Percentiles rank a stretch among this genome's conserved stretches.
These are phyloP conservation scores for Dictyostelium firmibasis DNA, from an alignment of 78 protist species.

Conservation along the genomic window DNA sequence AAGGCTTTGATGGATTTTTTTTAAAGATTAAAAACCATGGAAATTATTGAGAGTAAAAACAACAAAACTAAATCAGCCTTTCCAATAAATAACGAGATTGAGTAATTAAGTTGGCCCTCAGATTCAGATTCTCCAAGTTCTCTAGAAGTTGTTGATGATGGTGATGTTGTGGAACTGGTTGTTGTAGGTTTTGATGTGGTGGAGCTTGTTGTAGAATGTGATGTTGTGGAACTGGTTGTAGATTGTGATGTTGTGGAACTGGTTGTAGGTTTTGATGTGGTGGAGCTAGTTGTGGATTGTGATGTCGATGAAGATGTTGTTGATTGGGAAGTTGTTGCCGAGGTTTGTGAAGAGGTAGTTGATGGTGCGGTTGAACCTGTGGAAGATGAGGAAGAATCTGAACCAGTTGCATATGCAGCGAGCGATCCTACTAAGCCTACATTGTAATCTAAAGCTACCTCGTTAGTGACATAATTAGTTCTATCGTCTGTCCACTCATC, in stretches of 20 bases:
- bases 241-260: neutral
- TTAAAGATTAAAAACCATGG: no score
- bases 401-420: neutral
- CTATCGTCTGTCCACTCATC: neutral
- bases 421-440: conserved; percentile 22
- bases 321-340: neutral
- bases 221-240: neutral
- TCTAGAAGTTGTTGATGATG: neutral
- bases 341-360: neutral
- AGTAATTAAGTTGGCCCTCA: neutral
- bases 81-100: neutral
- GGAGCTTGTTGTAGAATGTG: neutral
- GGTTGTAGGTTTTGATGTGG: neutral
- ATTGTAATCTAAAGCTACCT: conserved; percentile 41
- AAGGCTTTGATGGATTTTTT: no score
- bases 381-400: neutral
- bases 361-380: neutral
- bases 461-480: neutral
- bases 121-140: neutral
- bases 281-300: neutral
- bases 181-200: neutral
- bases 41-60: no score
- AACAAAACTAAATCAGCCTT: no score
- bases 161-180: neutral
- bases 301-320: neutral